A percentile compares a stretch with the other conserved stretches of the same genome.
Conservation (phyloP, 345 rosid species). For the Sonneratia caseolaris region DNA sequence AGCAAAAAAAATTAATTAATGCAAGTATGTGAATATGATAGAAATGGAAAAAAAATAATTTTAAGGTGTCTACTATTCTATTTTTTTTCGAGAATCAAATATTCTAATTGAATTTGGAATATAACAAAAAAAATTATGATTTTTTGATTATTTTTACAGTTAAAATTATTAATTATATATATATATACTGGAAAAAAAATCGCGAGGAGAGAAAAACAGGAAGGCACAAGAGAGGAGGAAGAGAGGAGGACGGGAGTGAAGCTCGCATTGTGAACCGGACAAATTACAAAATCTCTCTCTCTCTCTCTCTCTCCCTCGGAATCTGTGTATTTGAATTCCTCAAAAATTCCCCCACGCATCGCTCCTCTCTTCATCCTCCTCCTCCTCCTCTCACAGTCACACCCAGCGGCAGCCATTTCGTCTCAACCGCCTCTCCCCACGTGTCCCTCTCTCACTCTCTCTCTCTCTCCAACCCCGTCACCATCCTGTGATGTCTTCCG, state of each 20-base stretch:
- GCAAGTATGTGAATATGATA: too few species aligned
- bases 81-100: too few species aligned
- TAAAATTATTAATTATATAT: too few species aligned
- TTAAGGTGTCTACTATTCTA: too few species aligned
- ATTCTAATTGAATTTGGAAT: too few species aligned
- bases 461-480: neutral
- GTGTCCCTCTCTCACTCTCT: neutral
- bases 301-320: slow-evolving; percentile 4
- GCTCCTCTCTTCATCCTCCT: too few species aligned
- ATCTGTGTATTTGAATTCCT: slow-evolving; percentile 10
- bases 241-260: slow-evolving; percentile 6
- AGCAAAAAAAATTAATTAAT: too few species aligned
- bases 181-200: neutral
- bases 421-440: neutral
- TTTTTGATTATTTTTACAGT: too few species aligned
- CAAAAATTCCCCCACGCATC: neutral
- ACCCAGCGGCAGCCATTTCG: neutral
- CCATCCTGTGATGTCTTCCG: too few species aligned
- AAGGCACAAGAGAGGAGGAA: neutral
- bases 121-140: too few species aligned
- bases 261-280: slow-evolving; percentile 70
- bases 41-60: too few species aligned
- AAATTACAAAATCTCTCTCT: slow-evolving; percentile 3
- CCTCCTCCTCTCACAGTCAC: neutral
- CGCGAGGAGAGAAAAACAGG: slow-evolving; percentile 6